Conservation (phyloP, 2,329 filamentous ascomycete species). For the Alternaria angustiovoidea region DNA sequence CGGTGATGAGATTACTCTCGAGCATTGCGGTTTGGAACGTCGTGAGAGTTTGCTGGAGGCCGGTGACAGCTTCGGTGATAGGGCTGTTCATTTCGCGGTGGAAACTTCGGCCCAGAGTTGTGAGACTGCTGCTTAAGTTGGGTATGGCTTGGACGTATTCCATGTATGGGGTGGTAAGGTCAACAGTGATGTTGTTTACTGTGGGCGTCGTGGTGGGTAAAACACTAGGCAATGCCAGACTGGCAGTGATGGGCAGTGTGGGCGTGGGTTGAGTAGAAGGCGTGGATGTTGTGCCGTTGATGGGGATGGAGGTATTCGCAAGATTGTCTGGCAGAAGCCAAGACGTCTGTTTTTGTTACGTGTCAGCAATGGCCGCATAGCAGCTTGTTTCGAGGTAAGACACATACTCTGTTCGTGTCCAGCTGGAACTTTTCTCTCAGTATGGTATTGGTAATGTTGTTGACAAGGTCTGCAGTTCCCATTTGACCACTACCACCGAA, state of each 20-base stretch:
- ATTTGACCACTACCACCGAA: slow-evolving; percentile 24
- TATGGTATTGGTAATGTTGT: slow-evolving; percentile 45
- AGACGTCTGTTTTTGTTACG: slow-evolving; percentile 15
- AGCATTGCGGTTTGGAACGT: slow-evolving; percentile 43
- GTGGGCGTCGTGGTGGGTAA: slow-evolving; percentile 22
- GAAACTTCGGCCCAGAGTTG: slow-evolving; percentile 43
- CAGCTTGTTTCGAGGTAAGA: not conserved
- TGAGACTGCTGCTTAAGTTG: slow-evolving; percentile 40
- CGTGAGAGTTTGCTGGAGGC: slow-evolving; percentile 40
- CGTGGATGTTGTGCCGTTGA: slow-evolving; percentile 14
- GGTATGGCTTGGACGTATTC: slow-evolving; percentile 43
- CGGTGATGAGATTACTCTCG: slow-evolving; percentile 33
- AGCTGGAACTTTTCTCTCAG: slow-evolving; percentile 42
- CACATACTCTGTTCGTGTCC: slow-evolving; percentile 40
- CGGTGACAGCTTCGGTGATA: slow-evolving; percentile 41
- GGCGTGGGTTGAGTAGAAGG: slow-evolving; percentile 15
- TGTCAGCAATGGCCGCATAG: slow-evolving; percentile 2
- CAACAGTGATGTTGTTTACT: slow-evolving; percentile 23
- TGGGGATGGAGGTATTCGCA: slow-evolving; percentile 9
- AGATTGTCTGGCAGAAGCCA: slow-evolving; percentile 25
- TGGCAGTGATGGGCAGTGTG: slow-evolving; percentile 28
- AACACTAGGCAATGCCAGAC: slow-evolving; percentile 19
- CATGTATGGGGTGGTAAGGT: slow-evolving; percentile 35
- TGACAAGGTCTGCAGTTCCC: slow-evolving; percentile 43
- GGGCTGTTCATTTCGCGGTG: slow-evolving; percentile 50